phyloP scores from a whole-genome alignment of 2,329 filamentous ascomycete genomes.

The Dactylella cylindrospora region DNA sequence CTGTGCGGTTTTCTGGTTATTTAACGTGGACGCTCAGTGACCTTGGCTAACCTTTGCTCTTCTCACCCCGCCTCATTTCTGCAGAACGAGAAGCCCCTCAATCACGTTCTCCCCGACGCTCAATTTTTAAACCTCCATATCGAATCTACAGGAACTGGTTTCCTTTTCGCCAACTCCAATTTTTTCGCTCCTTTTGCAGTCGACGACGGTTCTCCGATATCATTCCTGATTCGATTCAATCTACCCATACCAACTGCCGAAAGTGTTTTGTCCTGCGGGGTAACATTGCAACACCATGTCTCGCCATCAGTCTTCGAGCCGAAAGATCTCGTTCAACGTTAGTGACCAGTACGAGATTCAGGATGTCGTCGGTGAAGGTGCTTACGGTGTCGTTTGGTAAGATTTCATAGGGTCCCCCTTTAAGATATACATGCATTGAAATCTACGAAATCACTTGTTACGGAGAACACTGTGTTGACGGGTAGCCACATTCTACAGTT shows the following conservation, averaged over 20 bases:
- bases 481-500: constrained; percentile 60
- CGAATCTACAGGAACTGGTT: constrained; percentile 44
- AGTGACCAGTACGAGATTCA: constrained; percentile 99
- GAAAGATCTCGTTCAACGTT: constrained; percentile 99
- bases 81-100: constrained; percentile 8
- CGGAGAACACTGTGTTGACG: constrained; percentile 9
- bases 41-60: constrained; percentile 17
- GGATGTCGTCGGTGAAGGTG: constrained; percentile 97
- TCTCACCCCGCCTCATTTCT: constrained; percentile 41
- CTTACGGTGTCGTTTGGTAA: constrained; percentile 97
- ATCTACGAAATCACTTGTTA: constrained; percentile 42
- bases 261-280: no score
- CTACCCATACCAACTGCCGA: constrained; percentile 11
- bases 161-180: constrained; percentile 25
- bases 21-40: constrained; percentile 3
- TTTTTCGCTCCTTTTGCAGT: no score
- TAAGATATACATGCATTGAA: not conserved
- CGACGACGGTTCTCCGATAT: no score
- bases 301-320: constrained; percentile 57
- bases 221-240: no score
- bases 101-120: constrained; percentile 13
- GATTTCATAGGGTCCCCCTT: constrained; percentile 2
- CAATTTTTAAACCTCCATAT: constrained; percentile 11
- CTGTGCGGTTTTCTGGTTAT: constrained; percentile 19
- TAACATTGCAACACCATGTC: constrained; percentile 43